Base-by-base conservation (phyloP, 257 asterid genomes). In the Scutellaria barbata region DNA sequence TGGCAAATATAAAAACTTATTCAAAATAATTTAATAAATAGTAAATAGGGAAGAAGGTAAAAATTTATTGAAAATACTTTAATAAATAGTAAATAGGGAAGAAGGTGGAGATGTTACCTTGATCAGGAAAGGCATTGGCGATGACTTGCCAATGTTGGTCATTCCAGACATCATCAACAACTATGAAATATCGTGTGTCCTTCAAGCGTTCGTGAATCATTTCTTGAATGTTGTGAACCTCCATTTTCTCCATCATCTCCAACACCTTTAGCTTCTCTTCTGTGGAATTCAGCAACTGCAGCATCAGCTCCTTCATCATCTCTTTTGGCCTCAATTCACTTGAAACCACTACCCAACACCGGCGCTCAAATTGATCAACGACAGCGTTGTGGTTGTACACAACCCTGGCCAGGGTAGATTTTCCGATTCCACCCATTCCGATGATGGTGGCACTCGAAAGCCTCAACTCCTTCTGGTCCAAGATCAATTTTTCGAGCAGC, bases 331-430 rank as follows among this genome's bases (percentile, higher is more conserved):
- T 53, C 41, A 68, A 53, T 8, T 76, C 68, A 22, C 50, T 52
- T 10, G 76, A 70, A 6, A 70, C 76, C 50, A 47, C 54, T 13
- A 70, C 69, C 73, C 80, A 76, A 43, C 63, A 76, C 7, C 76
- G 63, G 33, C 9, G 3, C 1, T 63, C 63, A 40, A 70, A 76
- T 14, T 8, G 4, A 43, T 7, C 50, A 8, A 1, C 17, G 25
- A 40, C 57, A 8, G 61, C 41, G 3, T 3, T 43, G 41, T 63
- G 68, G 50, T 63, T 70, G 52, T 54, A 76, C 2, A 70, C 68
- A 17, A 4, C 35, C 43, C 13, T 55, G 0, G 40, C 62, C 3
- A 55, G 41, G 1, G 20, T 4, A 0, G 35, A 25, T n/a, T 56
- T 56, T 39, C 42, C 37, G 48, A 43, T 10, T 2, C 48, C 48